Base-by-base conservation (phyloP, 495 filamentous ascomycete genomes). In the Melanomma pulvis-pyrius region DNA sequence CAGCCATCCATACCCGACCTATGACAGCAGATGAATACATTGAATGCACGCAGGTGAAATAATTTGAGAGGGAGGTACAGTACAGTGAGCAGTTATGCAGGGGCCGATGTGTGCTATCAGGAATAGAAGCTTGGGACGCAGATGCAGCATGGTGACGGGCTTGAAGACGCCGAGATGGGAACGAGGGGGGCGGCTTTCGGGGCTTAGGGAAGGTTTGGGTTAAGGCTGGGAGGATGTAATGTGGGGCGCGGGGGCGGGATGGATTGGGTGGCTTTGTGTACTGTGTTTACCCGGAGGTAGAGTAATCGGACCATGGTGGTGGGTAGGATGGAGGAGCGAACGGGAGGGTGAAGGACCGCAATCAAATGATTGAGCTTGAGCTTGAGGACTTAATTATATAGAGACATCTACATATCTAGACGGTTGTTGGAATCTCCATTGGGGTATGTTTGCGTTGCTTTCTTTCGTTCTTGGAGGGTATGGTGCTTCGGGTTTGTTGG, bases 11-110 rank as follows among this genome's bases (percentile, higher is more conserved):
- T 36, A 36, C 32, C 6, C 6, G 32, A 13, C 32, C 6, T 6
- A 36, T 36, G 13, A 36, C 6, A 12, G 30, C 5, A 4, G 30
- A 34, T 12, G 30, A 34, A 34, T 34, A 34, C 5, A 12, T 4
- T 34, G 30, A 34, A 34, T 5, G 30, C 5, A 34, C 30, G 30
- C 4, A 34, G 4, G 30, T 5, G 3, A 26, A 2, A 25, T 24
- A 26, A 11, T 6, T 3, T 1, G 48, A 29, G 21, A 51, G 21
- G 22, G 9, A 12, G 11, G 22, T 3, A 19, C 9, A 26, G 6
- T 51, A 29, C 48, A 51, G 48, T 51, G 48, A 51, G 48, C 48
- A 29, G 48, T 51, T 6, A 51, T 19, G 19, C 48, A 9, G 15
- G 26, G 48, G 48, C 48, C 24, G 4, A 51, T 9, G 17, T 48